Base-by-base conservation (phyloP, 2,329 filamentous ascomycete species). In the Epichloe aotearoae region DNA sequence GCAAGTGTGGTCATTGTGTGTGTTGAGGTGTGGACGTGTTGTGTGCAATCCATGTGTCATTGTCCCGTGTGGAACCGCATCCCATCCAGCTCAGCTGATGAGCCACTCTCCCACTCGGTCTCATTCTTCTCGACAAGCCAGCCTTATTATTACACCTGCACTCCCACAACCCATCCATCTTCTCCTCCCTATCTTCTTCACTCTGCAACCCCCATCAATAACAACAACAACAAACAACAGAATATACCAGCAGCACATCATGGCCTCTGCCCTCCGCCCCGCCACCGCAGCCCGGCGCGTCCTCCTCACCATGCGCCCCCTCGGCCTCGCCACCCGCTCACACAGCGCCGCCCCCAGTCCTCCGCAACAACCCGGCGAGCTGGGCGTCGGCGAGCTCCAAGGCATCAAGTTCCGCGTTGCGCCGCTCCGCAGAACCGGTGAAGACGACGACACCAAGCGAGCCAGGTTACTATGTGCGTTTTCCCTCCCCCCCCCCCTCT, bases 351-450 rank as follows among this genome's bases (percentile, higher is more conserved):
- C 3, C 26, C 8, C 26, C 34, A 42, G 30, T 45, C 19, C 20
- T 34, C 34, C 44, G 2, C 39, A 12, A n/a, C 54, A 1, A 14
- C 43, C 44, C 42, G 52, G 38, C 39, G 88, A 95, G 59, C 76
- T 95, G 54, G 82, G 74, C 43, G 86, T 93, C 60, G 89, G 88
- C 63, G 88, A 96, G 74, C 81, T 96, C 62, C 82, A 94, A 65
- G 88, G 88, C 57, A 86, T 84, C 55, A 78, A 79, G 52, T 95
- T 97, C 71, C 86, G 81, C 66, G 83, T 97, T 61, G 88, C 95
- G 74, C 93, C 93, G n/a, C 69, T 97, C 58, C 81, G 86, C 54
- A 79, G 93, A 47, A 79, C 77, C 8, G 89, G 89, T 61, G 93
- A 98, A 69, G 86, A 93, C 70, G 72, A 79, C 45, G 76, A 79